Evolutionary conservation across 1,139 yeast species (phyloP).

Genomic region (Debaryomyces fabryi): DNA sequence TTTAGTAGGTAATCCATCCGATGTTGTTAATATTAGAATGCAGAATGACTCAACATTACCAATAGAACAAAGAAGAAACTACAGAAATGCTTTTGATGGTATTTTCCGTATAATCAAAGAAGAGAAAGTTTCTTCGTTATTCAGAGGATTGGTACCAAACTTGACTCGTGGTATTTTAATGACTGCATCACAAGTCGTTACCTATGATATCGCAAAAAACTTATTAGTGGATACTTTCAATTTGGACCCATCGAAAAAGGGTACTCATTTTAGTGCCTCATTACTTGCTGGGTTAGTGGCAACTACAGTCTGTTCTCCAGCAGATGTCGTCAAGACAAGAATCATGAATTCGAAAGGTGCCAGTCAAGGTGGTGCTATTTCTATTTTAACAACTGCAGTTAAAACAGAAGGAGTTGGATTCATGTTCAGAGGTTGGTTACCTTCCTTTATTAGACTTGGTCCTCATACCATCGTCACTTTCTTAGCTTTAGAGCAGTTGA

Average conservation of each 20-base stretch:
- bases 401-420: conserved; percentile 72
- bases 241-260: conserved; percentile 61
- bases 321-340: conserved; percentile 87
- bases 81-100: conserved; percentile 80
- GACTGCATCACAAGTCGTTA: conserved; percentile 92
- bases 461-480: conserved; percentile 90
- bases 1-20: conserved; percentile 84
- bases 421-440: conserved; percentile 90
- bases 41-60: conserved; percentile 83
- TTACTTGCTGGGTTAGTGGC: conserved; percentile 17
- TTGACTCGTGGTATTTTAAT: conserved; percentile 78
- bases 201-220: conserved; percentile 76
- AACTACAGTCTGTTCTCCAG: conserved; percentile 82
- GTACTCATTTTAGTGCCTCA: conserved; percentile 64
- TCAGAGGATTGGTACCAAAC: conserved; percentile 79
- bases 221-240: conserved; percentile 53
- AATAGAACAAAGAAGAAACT: conserved; percentile 65
- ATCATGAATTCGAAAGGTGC: conserved; percentile 72
- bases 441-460: conserved; percentile 82
- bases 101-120: conserved; percentile 57
- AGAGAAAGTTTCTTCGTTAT: conserved; percentile 64
- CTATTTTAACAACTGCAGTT: conserved; percentile 58
- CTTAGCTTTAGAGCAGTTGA: conserved; percentile 75
- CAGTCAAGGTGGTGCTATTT: conserved; percentile 50
- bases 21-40: conserved; percentile 87